Evolutionary conservation across 2,329 filamentous ascomycete species (phyloP), one percentile per base, ranked within the genome.

Genomic region (Phialophora tarda): DNA sequence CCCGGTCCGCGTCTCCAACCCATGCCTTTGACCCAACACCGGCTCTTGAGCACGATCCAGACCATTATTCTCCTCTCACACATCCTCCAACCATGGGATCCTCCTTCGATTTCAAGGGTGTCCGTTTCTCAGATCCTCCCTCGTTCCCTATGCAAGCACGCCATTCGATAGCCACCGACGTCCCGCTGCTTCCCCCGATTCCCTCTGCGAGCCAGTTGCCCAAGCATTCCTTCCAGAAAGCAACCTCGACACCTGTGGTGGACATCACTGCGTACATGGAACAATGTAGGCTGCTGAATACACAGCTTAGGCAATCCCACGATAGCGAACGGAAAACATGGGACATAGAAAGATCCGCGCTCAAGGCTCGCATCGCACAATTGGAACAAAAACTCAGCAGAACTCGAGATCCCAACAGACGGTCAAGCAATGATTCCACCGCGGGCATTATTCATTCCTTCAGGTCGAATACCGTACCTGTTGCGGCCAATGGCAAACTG

Each of bases 301-400:
- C 81, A 64, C 73, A 72, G 10, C 78, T 82, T 61, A 74, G 80
- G 65, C 70, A 73, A 32, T 71, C 79, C 5, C 82, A 82, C 64
- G 75, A 77, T 2, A 75, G 80, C 48, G 81, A 82, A 67, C 74
- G 81, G 58, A 77, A 72, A 63, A 67, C 82, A 34, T 82, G 81
- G 81, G 76, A 79, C 24, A 78, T 77, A 55, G 81, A 82, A 71
- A 73, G 80, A 44, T 70, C 71, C n/a, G 68, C 82, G 44, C 71
- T 82, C 34, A 78, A 75, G 69, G 71, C 76, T 32, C 77, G 77
- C 59, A 82, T 82, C 59, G 70, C 73, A 7, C 78, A 81, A 65
- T 66, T 82, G 48, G 80, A 82, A 69, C 72, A 72, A 17, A 69
- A 73, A 48, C 54, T 78, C 54, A 76, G 73, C 62, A 71, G 66